Evolutionary conservation across 805 yeast genomes (phyloP).

Genomic region (Metahyphopichia silvanorum): DNA sequence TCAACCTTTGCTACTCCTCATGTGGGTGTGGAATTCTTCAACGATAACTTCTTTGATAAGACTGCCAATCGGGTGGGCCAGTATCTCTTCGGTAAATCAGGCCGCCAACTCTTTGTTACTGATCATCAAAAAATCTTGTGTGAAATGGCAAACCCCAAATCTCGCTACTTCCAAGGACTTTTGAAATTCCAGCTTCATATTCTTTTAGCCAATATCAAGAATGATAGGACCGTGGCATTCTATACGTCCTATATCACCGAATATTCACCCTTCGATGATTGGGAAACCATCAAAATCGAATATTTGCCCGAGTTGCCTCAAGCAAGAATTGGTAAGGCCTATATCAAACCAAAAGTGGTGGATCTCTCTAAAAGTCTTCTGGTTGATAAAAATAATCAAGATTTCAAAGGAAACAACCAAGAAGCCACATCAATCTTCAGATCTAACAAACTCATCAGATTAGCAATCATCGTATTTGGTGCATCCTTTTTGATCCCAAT

Average conservation of each 20-base stretch:
- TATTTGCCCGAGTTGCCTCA: conserved; percentile 46
- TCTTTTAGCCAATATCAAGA: conserved; percentile 68
- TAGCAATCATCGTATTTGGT: conserved; percentile 19
- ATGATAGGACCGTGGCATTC: conserved; percentile 86
- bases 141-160: conserved; percentile 50
- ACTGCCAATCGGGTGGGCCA: conserved; percentile 31
- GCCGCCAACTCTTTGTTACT: conserved; percentile 30
- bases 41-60: conserved; percentile 26
- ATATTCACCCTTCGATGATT: conserved; percentile 67
- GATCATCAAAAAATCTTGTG: conserved; percentile 46
- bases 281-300: conserved; percentile 45
- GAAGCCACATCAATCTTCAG: conserved; percentile 37
- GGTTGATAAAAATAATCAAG: conserved; percentile 3
- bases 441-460: conserved; percentile 20
- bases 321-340: conserved; percentile 32
- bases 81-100: conserved; percentile 34
- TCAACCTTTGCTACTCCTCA: conserved; percentile 45
- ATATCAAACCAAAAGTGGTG: conserved; percentile 48
- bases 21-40: conserved; percentile 38
- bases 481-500: conserved; percentile 38
- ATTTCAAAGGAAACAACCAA: conserved; percentile 22
- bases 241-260: conserved; percentile 77
- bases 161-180: conserved; percentile 54
- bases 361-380: conserved; percentile 38
- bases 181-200: conserved; percentile 52